Percentiles rank a stretch among this genome's conserved stretches.
Evolutionary conservation across 371 early-diverging fungal species (phyloP).

Genomic region (Blakeslea trispora): DNA sequence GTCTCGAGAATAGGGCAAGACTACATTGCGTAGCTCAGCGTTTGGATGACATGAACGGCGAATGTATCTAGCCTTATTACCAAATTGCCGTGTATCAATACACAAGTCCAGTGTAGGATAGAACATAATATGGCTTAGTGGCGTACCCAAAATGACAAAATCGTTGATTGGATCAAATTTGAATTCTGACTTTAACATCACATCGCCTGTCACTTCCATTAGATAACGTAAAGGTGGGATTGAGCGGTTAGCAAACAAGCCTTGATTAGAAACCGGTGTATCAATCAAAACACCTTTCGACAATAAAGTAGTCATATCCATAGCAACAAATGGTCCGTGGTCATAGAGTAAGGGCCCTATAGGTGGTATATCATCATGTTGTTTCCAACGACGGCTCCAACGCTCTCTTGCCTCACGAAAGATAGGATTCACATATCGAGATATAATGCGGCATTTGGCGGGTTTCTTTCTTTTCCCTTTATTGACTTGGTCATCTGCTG

Average conservation of each 20-base stretch:
- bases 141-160: slow-evolving; percentile 60
- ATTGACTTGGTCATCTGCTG: slow-evolving; percentile 7
- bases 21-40: slow-evolving; percentile 65
- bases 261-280: slow-evolving; percentile 33
- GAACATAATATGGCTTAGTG: slow-evolving; percentile 70
- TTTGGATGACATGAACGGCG: slow-evolving; percentile 75
- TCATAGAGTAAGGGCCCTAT: slow-evolving; percentile 9
- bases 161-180: slow-evolving; percentile 64
- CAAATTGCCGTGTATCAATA: slow-evolving; percentile 74
- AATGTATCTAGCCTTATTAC: slow-evolving; percentile 69
- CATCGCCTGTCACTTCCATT: slow-evolving; percentile 77
- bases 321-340: slow-evolving; percentile 21
- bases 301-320: slow-evolving; percentile 17
- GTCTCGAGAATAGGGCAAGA: slow-evolving; percentile 48
- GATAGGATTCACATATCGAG: slow-evolving; percentile 23
- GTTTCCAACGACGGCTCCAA: slow-evolving; percentile 21
- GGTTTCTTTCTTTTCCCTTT: slow-evolving; percentile 4
- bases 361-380: slow-evolving; percentile 1
- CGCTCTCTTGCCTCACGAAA: slow-evolving; percentile 31
- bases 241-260: slow-evolving; percentile 66
- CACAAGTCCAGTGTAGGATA: slow-evolving; percentile 68
- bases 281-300: slow-evolving; percentile 20
- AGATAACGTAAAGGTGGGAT: slow-evolving; percentile 60
- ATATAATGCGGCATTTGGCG: slow-evolving; percentile 20
- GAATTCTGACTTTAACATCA: slow-evolving; percentile 63